Conservation (phyloP, 2,329 filamentous ascomycete genomes). For the Xylaria sp. region DNA sequence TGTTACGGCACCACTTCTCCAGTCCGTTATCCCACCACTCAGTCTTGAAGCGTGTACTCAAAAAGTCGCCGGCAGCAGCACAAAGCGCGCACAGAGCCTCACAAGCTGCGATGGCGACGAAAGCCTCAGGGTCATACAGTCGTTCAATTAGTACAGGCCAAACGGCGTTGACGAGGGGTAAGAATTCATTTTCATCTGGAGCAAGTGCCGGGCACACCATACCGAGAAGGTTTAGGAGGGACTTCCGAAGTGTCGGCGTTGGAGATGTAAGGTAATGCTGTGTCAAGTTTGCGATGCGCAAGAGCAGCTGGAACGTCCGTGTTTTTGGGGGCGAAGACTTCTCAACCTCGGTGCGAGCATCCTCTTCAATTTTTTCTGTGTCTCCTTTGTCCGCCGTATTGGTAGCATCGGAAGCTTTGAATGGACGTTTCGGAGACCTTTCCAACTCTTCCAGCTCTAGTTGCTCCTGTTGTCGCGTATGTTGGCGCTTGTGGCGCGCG, state of each 20-base stretch:
- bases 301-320: constrained; percentile 82
- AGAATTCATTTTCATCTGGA: constrained; percentile 81
- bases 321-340: constrained; percentile 73
- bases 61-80: constrained; percentile 80
- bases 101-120: constrained; percentile 76
- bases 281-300: constrained; percentile 83
- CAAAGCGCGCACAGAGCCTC: constrained; percentile 76
- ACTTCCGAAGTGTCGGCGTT: constrained; percentile 80
- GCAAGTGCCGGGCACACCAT: constrained; percentile 79
- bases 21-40: constrained; percentile 72
- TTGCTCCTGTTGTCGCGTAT: constrained; percentile 47
- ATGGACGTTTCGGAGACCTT: constrained; percentile 53
- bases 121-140: constrained; percentile 73
- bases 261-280: constrained; percentile 92
- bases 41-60: constrained; percentile 77
- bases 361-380: constrained; percentile 50
- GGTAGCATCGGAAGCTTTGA: constrained; percentile 47
- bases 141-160: constrained; percentile 85
- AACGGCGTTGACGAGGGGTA: constrained; percentile 88
- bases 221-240: constrained; percentile 79
- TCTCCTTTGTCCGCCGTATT: constrained; percentile 51
- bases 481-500: constrained; percentile 64
- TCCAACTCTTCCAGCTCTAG: constrained; percentile 49
- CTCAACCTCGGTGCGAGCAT: constrained; percentile 52
- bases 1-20: constrained; percentile 59